Conservation (phyloP, 805 yeast genomes). For the Barnettozyma wickerhamii region DNA sequence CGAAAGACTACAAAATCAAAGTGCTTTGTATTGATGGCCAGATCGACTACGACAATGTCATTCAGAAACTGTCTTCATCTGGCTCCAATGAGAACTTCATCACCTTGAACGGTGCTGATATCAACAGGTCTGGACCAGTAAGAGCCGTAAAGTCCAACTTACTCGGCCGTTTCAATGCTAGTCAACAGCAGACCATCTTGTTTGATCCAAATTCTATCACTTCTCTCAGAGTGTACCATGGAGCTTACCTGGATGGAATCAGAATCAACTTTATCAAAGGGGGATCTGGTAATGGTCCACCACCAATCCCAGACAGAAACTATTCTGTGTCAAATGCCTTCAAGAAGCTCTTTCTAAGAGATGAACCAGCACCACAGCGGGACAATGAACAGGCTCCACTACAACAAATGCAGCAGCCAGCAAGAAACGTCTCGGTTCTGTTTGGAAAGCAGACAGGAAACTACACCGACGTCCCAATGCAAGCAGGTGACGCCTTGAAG, state of each 20-base stretch:
- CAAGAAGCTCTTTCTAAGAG: constrained; percentile 12
- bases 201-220: constrained; percentile 37
- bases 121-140: constrained; percentile 27
- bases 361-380: neutral
- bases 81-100: constrained; percentile 14
- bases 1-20: constrained; percentile 40
- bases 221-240: constrained; percentile 65
- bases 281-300: constrained; percentile 25
- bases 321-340: constrained; percentile 29
- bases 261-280: constrained; percentile 34
- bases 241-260: constrained; percentile 79
- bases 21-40: constrained; percentile 58
- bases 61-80: constrained; percentile 26
- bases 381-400: neutral
- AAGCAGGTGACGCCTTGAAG: constrained; percentile 52
- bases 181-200: constrained; percentile 26
- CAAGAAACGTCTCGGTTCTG: constrained; percentile 14
- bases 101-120: constrained; percentile 28
- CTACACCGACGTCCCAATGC: constrained; percentile 53
- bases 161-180: constrained; percentile 27
- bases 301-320: constrained; percentile 45
- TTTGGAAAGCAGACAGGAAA: constrained; percentile 53
- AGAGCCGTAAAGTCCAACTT: constrained; percentile 35
- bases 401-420: neutral
- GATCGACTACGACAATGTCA: constrained; percentile 47